phyloP scores from a whole-genome alignment of 2,329 filamentous ascomycete genomes.

The Calonectria honghensis region DNA sequence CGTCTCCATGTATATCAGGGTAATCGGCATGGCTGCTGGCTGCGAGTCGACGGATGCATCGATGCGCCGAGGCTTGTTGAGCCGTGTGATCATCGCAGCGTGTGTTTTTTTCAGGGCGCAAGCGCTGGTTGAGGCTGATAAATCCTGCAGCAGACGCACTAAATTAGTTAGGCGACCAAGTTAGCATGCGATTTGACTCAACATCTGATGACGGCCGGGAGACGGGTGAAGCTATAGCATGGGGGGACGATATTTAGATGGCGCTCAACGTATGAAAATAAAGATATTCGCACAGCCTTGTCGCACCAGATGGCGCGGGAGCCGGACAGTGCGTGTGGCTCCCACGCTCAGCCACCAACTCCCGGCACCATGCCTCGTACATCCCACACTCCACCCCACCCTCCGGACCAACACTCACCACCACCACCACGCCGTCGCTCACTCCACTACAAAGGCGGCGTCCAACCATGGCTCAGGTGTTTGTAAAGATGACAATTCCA shows the following conservation, averaged over 20 bases:
- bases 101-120: conserved; percentile 1
- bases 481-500: conserved; percentile 55
- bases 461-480: conserved; percentile 56
- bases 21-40: conserved; percentile 13
- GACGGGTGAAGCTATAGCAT: conserved; percentile 26
- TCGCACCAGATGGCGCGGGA: rapidly evolving
- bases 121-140: conserved; percentile 19
- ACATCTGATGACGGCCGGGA: conserved; percentile 31
- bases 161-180: conserved; percentile 1
- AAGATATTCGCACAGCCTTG: neutral
- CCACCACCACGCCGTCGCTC: conserved; percentile 37
- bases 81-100: conserved; percentile 28
- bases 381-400: conserved; percentile 39
- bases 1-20: conserved; percentile 26
- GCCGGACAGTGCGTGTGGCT: conserved; percentile 15
- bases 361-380: conserved; percentile 19
- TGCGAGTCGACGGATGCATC: conserved; percentile 14
- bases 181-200: conserved; percentile 30
- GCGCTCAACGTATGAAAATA: conserved; percentile 9
- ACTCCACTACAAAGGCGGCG: conserved; percentile 50
- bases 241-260: conserved; percentile 38
- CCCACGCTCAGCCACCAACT: neutral
- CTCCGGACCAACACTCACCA: conserved; percentile 41
- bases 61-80: conserved; percentile 29
- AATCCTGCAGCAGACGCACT: neutral